Evolutionary conservation across 768 basidiomycete genomes (phyloP).

Genomic region (Filobasidium wieringae): DNA sequence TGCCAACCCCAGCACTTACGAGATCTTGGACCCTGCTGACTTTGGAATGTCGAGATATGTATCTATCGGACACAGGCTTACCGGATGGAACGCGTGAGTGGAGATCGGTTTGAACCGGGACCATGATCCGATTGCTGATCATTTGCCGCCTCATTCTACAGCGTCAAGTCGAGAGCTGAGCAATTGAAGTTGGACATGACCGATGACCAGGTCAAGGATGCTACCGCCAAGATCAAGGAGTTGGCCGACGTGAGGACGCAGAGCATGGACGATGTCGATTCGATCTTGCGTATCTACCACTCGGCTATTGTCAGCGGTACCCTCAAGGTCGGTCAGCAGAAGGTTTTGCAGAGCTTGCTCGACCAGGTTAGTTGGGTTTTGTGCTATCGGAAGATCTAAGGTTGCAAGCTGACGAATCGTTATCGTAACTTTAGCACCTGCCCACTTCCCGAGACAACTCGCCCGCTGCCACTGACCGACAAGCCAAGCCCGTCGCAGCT

Average conservation of each 20-base stretch:
- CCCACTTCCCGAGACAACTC: constrained; percentile 5
- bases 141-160: constrained; percentile 49
- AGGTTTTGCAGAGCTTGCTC: constrained; percentile 75
- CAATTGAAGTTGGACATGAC: constrained; percentile 80
- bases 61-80: constrained; percentile 56
- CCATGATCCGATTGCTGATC: not conserved
- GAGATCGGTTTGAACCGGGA: not conserved
- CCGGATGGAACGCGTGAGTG: constrained; percentile 23
- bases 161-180: constrained; percentile 98
- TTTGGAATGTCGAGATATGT: constrained; percentile 96
- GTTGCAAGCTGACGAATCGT: too few relatives aligned
- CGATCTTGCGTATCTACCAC: constrained; percentile 89
- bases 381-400: too few relatives aligned
- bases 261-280: constrained; percentile 98
- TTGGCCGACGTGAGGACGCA: constrained; percentile 96
- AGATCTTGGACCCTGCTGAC: constrained; percentile 97
- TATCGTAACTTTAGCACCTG: too few relatives aligned
- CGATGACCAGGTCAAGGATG: constrained; percentile 94
- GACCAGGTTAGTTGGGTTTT: constrained; percentile 43
- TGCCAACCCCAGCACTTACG: constrained; percentile 98
- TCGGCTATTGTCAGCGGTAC: constrained; percentile 83
- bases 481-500: too few relatives aligned
- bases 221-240: constrained; percentile 98
- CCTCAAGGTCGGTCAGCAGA: constrained; percentile 86
- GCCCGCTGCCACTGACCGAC: too few relatives aligned